Conservation (phyloP, 768 basidiomycete species). For the Chalciporus piperatus region DNA sequence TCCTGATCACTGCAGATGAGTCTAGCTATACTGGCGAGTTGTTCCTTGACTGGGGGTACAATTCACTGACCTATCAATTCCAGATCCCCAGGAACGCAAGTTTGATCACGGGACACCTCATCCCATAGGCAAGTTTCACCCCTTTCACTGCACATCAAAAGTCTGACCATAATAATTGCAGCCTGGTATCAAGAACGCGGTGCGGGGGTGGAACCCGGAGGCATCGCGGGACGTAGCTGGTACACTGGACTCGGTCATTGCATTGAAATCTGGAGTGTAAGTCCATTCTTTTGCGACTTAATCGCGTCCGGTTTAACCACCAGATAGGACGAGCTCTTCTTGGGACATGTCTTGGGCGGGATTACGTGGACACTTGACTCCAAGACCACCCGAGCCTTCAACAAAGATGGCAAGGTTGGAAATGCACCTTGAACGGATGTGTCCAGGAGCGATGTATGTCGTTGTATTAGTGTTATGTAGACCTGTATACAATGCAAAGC, state of each 20-base stretch:
- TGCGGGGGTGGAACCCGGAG: conserved; percentile 52
- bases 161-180: conserved; percentile 25
- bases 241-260: conserved; percentile 82
- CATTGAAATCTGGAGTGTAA: conserved; percentile 73
- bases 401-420: conserved; percentile 60
- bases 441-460: conserved; percentile 1
- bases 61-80: not conserved
- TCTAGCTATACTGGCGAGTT: conserved; percentile 54
- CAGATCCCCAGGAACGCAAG: conserved; percentile 34
- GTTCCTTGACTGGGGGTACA: conserved; percentile 1
- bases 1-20: conserved; percentile 66
- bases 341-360: conserved; percentile 72
- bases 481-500: conserved; percentile 28
- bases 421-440: conserved; percentile 24
- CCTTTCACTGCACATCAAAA: not conserved
- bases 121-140: conserved; percentile 56
- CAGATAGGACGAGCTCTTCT: conserved; percentile 60
- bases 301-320: not conserved
- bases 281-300: conserved; percentile 13
- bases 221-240: conserved; percentile 70
- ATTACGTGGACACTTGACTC: conserved; percentile 71
- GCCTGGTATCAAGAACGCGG: conserved; percentile 85
- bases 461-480: conserved; percentile 21
- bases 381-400: conserved; percentile 68
- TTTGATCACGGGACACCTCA: conserved; percentile 73